These are phyloP conservation scores for Phytophthora hybrid DNA, from an alignment of 352 stramenopile genomes.

Conservation along the genomic window DNA sequence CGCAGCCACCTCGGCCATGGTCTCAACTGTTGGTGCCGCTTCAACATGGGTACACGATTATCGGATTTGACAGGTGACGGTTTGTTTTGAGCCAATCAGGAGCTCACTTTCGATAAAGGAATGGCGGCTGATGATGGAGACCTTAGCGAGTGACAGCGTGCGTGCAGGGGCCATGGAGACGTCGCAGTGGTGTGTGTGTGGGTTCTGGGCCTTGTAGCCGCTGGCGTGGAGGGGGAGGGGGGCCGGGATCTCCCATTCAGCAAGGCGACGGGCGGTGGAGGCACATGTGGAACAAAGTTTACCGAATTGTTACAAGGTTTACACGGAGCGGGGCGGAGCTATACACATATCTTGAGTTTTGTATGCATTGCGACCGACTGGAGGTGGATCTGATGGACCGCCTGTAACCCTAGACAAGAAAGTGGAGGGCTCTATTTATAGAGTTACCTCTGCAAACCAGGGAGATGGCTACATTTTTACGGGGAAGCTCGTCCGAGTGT, in stretches of 20 bases:
- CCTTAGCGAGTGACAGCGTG: slow-evolving; percentile 32
- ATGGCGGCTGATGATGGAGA: slow-evolving; percentile 33
- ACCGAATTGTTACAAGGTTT: slow-evolving; percentile 23
- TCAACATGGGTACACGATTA: slow-evolving; percentile 25
- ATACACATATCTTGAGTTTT: slow-evolving; percentile 23
- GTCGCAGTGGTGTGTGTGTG: slow-evolving; percentile 4
- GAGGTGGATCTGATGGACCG: slow-evolving; percentile 58
- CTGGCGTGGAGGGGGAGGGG: slow-evolving; percentile 29
- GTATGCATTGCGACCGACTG: slow-evolving; percentile 37
- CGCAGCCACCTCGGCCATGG: slow-evolving; percentile 6
- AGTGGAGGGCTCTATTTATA: slow-evolving; percentile 11
- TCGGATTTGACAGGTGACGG: not conserved
- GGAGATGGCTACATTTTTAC: slow-evolving; percentile 6
- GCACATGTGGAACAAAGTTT: slow-evolving; percentile 7
- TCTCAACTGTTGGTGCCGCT: slow-evolving; percentile 10
- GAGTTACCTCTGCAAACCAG: slow-evolving; percentile 11
- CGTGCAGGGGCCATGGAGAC: slow-evolving; percentile 10
- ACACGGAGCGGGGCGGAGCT: slow-evolving; percentile 16
- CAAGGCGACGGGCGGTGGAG: slow-evolving; percentile 26
- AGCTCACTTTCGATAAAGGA: not conserved
- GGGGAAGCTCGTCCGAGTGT: slow-evolving; percentile 30
- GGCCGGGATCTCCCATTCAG: not conserved
- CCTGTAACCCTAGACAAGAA: slow-evolving; percentile 76
- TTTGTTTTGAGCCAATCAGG: not conserved
- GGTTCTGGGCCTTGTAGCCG: slow-evolving; percentile 4